Evolutionary conservation across 2,329 filamentous ascomycete species (phyloP).

Genomic region (Coccinonectria pachysandricola): DNA sequence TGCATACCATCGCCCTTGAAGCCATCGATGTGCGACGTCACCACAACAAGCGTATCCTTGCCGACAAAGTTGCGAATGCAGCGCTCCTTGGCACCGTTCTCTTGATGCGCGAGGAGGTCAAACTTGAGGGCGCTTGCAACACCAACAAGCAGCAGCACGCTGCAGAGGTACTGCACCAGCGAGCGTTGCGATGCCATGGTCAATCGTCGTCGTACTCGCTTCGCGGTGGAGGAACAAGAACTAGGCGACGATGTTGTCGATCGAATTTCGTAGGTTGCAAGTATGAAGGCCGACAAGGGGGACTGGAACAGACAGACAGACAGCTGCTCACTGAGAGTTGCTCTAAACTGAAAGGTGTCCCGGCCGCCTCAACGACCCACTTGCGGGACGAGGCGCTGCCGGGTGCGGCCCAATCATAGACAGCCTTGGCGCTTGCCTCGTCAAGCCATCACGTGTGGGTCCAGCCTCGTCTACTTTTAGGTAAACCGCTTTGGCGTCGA

Average conservation of each 20-base stretch:
- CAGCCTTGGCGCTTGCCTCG: conserved; percentile 14
- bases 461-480: conserved; percentile 19
- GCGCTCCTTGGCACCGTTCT: conserved; percentile 58
- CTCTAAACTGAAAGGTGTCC: conserved; percentile 23
- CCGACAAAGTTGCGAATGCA: conserved; percentile 95
- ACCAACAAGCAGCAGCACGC: conserved; percentile 44
- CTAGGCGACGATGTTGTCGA: too few relatives aligned
- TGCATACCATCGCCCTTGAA: conserved; percentile 81
- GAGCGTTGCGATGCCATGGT: conserved; percentile 40
- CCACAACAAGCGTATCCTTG: conserved; percentile 86
- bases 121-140: conserved; percentile 73
- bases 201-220: conserved; percentile 1
- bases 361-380: conserved; percentile 17
- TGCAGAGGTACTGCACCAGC: conserved; percentile 48
- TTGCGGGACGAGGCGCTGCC: conserved; percentile 3
- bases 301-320: neutral
- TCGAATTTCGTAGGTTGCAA: conserved; percentile 3
- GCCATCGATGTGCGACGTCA: conserved; percentile 83
- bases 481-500: neutral
- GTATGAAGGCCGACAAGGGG: conserved; percentile 10
- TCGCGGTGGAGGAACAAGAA: too few relatives aligned
- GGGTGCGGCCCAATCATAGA: conserved; percentile 10
- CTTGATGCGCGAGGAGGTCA: conserved; percentile 64
- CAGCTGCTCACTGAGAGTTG: too few relatives aligned
- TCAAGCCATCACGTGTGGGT: conserved; percentile 19